These are phyloP conservation scores for Kuraishia floccosa DNA, from an alignment of 805 yeast species.

Conservation along the genomic window DNA sequence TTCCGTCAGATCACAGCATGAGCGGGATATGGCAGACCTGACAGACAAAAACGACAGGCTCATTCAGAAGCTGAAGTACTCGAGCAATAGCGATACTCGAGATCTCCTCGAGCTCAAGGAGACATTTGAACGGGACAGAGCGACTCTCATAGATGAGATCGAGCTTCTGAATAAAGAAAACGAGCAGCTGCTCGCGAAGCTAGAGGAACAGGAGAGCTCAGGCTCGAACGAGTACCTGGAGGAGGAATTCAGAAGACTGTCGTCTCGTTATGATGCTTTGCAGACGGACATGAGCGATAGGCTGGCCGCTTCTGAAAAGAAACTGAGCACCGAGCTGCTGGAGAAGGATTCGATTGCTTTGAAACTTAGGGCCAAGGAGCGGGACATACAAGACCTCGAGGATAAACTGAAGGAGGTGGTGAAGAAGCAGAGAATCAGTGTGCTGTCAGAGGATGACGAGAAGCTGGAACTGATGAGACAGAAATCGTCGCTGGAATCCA, in stretches of 20 bases:
- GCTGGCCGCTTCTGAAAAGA: conserved; percentile 7
- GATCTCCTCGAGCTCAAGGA: no score
- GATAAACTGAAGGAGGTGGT: conserved; percentile 20
- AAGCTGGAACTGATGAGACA: conserved; percentile 21
- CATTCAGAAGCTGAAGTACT: no score
- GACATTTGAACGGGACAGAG: no score
- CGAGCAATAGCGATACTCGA: no score
- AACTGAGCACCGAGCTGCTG: conserved; percentile 9
- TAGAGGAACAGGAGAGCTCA: conserved; percentile 12
- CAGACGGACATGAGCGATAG: conserved; percentile 12
- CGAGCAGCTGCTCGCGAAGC: conserved; percentile 21
- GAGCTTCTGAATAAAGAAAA: conserved; percentile 24
- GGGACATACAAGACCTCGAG: conserved; percentile 20
- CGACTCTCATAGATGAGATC: conserved; percentile 20
- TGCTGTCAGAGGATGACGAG: conserved; percentile 21
- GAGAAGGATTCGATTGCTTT: conserved; percentile 12
- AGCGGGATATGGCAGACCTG: no score
- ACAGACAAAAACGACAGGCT: no score
- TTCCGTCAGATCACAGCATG: no score
- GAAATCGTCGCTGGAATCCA: conserved; percentile 25
- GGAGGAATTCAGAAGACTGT: conserved; percentile 25
- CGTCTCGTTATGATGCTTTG: conserved; percentile 20
- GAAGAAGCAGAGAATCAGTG: conserved; percentile 11
- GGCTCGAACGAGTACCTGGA: conserved; percentile 16
- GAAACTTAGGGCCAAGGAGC: conserved; percentile 23